Conservation (phyloP, 495 filamentous ascomycete genomes). For the Lasiosphaeria ovina region DNA sequence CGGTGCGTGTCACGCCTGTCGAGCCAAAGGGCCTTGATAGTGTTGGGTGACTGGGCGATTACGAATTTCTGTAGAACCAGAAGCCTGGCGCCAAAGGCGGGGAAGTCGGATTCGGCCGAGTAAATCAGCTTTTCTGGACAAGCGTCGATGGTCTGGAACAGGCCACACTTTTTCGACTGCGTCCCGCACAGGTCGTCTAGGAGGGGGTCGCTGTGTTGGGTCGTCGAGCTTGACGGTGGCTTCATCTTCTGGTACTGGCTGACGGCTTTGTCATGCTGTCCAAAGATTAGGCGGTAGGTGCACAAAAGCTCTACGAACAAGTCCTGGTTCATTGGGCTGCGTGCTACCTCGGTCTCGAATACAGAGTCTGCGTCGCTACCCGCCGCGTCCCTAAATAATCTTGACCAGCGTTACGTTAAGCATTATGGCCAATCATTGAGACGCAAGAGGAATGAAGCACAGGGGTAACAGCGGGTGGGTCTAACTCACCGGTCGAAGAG, state of each 20-base stretch:
- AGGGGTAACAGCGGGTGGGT: no score
- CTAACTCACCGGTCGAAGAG: constrained; percentile 2
- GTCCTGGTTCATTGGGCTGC: background rate
- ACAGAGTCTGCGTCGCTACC: background rate
- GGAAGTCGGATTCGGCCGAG: constrained; percentile 8
- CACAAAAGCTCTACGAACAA: background rate
- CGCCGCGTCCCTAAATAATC: background rate
- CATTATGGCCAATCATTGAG: no score
- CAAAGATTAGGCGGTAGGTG: background rate
- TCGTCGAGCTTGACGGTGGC: background rate
- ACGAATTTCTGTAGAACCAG: background rate
- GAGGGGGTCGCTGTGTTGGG: background rate
- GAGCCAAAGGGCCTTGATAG: constrained; percentile 2
- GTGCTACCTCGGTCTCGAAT: background rate
- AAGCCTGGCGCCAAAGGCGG: constrained; percentile 1
- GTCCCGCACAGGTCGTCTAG: background rate
- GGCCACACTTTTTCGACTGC: background rate
- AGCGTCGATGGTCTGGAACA: constrained; percentile 2
- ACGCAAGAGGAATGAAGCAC: background rate
- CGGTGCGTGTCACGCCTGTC: constrained; percentile 6
- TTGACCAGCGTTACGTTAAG: no score
- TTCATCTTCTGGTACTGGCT: background rate
- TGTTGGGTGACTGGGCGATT: constrained; percentile 8
- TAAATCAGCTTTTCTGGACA: background rate
- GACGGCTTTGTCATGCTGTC: background rate